Percentiles rank a stretch among this genome's conserved stretches.
Conservation (phyloP, 768 basidiomycete genomes). For the Cystobasidium tubakii region DNA sequence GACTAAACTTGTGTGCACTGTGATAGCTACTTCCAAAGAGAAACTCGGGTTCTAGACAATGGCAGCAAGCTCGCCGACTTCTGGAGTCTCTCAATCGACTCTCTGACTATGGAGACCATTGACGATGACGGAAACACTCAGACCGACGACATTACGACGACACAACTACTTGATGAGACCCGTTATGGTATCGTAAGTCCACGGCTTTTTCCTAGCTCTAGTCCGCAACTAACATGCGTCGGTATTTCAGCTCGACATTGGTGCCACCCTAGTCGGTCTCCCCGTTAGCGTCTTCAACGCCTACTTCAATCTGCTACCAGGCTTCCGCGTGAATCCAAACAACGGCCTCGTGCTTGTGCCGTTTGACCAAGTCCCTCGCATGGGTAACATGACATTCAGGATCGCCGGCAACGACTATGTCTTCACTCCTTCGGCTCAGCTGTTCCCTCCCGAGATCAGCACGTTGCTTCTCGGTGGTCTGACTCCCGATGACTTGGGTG, state of each 20-base stretch:
- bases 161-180: slow-evolving; percentile 10
- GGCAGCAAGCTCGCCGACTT: slow-evolving; percentile 5
- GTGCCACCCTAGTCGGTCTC: slow-evolving; percentile 21
- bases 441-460: slow-evolving; percentile 29
- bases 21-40: not conserved
- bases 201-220: not conserved
- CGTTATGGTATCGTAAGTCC: slow-evolving; percentile 3
- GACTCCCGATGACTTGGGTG: not conserved
- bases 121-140: slow-evolving; percentile 14
- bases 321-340: not conserved
- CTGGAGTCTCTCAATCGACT: slow-evolving; percentile 27
- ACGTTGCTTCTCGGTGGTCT: not conserved
- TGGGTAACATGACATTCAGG: slow-evolving; percentile 34
- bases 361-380: slow-evolving; percentile 13
- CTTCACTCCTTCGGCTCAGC: slow-evolving; percentile 24
- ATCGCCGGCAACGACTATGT: slow-evolving; percentile 29
- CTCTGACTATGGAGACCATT: slow-evolving; percentile 14
- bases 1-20: no score
- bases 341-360: slow-evolving; percentile 17
- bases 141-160: not conserved
- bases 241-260: slow-evolving; percentile 22
- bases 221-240: not conserved
- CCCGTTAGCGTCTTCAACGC: slow-evolving; percentile 1
- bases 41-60: not conserved
- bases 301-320: slow-evolving; percentile 8